These are phyloP conservation scores for Coprinellus micaceus DNA, from an alignment of 768 basidiomycete genomes.

Conservation along the genomic window DNA sequence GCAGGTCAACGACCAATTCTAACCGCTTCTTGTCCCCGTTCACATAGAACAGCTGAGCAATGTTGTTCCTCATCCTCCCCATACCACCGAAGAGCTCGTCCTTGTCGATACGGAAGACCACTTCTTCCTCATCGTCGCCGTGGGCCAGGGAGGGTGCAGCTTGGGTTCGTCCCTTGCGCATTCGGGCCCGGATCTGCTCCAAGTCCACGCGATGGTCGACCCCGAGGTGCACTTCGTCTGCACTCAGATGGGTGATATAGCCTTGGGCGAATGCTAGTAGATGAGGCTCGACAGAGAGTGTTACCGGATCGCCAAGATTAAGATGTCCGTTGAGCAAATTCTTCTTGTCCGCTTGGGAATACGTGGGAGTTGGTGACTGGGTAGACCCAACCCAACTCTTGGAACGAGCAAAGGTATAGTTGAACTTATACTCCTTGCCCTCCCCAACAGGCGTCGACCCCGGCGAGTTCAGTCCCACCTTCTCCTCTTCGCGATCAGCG, in stretches of 20 bases:
- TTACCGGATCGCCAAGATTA: constrained; percentile 75
- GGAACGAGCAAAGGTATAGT: constrained; percentile 67
- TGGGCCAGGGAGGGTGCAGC: no score
- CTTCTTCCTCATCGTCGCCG: constrained; percentile 12
- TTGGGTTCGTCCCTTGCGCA: constrained; percentile 7
- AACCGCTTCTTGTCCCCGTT: constrained; percentile 67
- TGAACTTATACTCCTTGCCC: constrained; percentile 71
- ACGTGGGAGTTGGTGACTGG: not conserved
- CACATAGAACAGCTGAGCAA: constrained; percentile 83
- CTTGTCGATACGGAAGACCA: constrained; percentile 85
- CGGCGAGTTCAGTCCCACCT: constrained; percentile 8
- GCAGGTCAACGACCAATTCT: constrained; percentile 78
- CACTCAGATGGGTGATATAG: constrained; percentile 70
- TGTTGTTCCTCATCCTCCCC: constrained; percentile 84
- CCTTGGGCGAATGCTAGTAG: constrained; percentile 83
- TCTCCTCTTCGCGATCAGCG: constrained; percentile 5
- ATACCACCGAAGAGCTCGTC: constrained; percentile 89
- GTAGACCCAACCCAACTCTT: not conserved
- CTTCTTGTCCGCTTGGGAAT: constrained; percentile 14
- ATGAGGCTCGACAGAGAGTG: constrained; percentile 82
- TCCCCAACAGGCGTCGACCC: constrained; percentile 21
- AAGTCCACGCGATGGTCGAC: constrained; percentile 71
- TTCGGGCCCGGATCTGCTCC: constrained; percentile 13
- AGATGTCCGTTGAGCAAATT: constrained; percentile 75
- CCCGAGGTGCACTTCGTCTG: constrained; percentile 65